Evolutionary conservation across 257 asterid species (phyloP), one percentile per base, ranked within the genome.

Genomic region (Solanum chilense): DNA sequence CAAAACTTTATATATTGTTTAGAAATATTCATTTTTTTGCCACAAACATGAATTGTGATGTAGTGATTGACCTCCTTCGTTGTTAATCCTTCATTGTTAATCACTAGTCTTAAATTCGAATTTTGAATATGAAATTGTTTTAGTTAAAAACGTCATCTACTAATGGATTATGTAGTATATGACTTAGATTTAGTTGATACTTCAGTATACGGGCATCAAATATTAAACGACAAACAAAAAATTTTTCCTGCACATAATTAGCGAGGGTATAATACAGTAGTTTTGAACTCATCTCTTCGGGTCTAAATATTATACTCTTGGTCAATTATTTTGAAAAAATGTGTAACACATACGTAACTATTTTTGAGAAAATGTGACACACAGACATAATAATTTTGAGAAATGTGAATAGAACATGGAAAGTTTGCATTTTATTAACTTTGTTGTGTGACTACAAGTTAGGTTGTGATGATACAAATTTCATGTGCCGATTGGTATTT

Each of bases 21-120:
- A 75, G 31, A 21, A 73, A 73, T 31, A 33, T 2, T 13, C 10
- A 4, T 21, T 74, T 18, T 7, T 1, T 20, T 0, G 9, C 1
- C 60, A 4, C 56, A 20, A 49, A 49, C 58, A 5, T 49, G 3
- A 5, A 2, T 49, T 49, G 21, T 49, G 21, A 15, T 6, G 3
- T 2, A 15, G 1, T 49, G 7, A 8, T 7, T 0, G 6, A 8
- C 16, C 60, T 49, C 3, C 0, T 49, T 49, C 60, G 5, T 15
- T 49, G 21, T 16, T 52, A 52, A 52, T 16, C 3, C n/a, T 49
- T 49, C 60, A 15, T 15, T 49, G 21, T 16, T 52, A 52, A 52
- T 16, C 3, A 52, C 3, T 15, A 6, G 0, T 52, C 4, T 52
- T 3, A 8, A 49, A 2, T 49, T 49, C 0, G 9, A 49, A 0